Conservation (phyloP, 192 early-diverging fungal genomes). For the Physocladia obscura region DNA sequence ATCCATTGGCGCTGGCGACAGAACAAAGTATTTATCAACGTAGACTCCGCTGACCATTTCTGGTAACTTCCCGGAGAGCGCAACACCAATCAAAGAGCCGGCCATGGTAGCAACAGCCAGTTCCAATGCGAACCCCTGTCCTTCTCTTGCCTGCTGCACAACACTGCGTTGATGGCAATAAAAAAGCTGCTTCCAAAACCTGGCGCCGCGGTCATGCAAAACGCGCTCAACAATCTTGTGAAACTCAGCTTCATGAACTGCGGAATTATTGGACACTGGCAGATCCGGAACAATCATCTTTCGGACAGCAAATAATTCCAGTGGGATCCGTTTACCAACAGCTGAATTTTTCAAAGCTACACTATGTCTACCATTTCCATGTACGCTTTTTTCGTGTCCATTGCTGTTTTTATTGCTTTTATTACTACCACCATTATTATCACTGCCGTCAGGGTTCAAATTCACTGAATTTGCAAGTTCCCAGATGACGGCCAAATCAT, state of each 20-base stretch:
- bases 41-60: slow-evolving; percentile 32
- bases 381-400: background rate
- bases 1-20: slow-evolving; percentile 32
- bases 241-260: slow-evolving; percentile 19
- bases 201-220: slow-evolving; percentile 28
- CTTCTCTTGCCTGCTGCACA: slow-evolving; percentile 35
- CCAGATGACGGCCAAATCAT: background rate
- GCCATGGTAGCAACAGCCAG: slow-evolving; percentile 42
- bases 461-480: background rate
- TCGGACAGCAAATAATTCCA: background rate
- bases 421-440: background rate
- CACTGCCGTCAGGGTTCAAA: background rate
- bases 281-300: background rate
- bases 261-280: background rate
- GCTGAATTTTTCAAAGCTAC: background rate
- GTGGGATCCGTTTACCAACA: background rate
- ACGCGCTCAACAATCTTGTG: slow-evolving; percentile 17
- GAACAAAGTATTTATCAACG: slow-evolving; percentile 1
- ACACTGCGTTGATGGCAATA: slow-evolving; percentile 38
- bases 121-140: slow-evolving; percentile 37
- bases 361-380: background rate
- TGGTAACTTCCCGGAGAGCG: slow-evolving; percentile 12
- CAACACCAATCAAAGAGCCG: slow-evolving; percentile 41
- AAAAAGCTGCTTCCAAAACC: slow-evolving; percentile 33
- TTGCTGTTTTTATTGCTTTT: background rate